A percentile compares a stretch with the other conserved stretches of the same genome.
phyloP scores from a whole-genome alignment of 148 eudicot species.

The Rhododendron simsii region DNA sequence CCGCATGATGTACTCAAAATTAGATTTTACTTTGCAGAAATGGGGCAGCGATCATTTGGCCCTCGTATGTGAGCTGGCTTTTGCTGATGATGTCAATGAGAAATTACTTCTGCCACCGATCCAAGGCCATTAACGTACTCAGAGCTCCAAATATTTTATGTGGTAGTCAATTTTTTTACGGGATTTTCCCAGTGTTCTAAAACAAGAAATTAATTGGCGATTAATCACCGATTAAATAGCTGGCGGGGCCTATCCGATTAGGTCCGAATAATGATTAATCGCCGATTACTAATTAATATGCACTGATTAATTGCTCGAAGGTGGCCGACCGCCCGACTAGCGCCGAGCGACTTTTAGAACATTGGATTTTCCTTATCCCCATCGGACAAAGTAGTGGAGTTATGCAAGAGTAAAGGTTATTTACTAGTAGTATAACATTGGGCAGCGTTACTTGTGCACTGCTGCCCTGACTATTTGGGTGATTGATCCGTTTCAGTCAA shows the following conservation, averaged over 20 bases:
- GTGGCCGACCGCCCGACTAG: no score
- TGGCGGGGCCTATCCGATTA: no score
- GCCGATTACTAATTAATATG: no score
- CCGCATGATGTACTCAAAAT: neutral
- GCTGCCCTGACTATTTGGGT: neutral
- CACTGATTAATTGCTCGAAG: no score
- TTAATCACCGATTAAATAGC: no score
- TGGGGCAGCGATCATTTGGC: conserved; percentile 81
- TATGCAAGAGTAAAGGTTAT: neutral
- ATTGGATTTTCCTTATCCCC: neutral
- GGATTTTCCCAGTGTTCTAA: no score
- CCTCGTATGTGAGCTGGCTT: conserved; percentile 64
- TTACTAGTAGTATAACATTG: neutral
- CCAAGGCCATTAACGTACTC: neutral
- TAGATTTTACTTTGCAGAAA: conserved; percentile 28
- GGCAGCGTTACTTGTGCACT: neutral
- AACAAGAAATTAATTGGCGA: no score
- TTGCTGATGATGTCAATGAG: conserved; percentile 16
- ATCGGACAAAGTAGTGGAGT: neutral
- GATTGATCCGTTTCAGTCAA: neutral
- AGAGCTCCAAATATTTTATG: neutral
- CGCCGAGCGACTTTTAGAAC: no score
- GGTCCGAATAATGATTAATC: no score
- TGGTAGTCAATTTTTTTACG: neutral
- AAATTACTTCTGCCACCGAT: neutral